A percentile compares a stretch with the other conserved stretches of the same genome.
Evolutionary conservation across 1,284 basidiomycete genomes (phyloP).

Genomic region (Bondarzewia mesenterica): DNA sequence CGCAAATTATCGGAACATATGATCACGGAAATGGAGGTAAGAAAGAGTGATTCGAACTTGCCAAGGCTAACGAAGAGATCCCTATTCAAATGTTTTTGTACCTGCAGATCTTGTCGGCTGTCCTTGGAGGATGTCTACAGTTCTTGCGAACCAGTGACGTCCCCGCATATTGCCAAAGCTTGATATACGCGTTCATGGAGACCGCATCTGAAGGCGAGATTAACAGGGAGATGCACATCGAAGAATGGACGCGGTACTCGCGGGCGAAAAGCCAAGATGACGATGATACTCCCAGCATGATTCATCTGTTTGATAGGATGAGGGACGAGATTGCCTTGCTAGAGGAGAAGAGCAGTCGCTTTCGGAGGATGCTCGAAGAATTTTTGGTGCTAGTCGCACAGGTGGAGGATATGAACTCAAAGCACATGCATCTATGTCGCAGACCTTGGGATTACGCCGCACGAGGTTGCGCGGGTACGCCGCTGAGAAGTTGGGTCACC

Average conservation of each 20-base stretch:
- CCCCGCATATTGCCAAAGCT: constrained; percentile 2
- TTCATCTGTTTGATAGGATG: constrained; percentile 9
- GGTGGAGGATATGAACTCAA: constrained; percentile 2
- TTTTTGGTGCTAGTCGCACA: constrained; percentile 5
- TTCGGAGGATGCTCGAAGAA: constrained; percentile 9
- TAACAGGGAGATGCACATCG: constrained; percentile 8
- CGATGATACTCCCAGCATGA: constrained; percentile 7
- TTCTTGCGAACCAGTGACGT: constrained; percentile 8
- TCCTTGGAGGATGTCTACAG: constrained; percentile 9
- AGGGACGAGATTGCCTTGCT: constrained; percentile 9
- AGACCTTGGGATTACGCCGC: too few species aligned
- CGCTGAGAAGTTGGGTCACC: not conserved
- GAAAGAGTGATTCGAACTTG: too few species aligned
- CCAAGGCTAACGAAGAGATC: too few species aligned
- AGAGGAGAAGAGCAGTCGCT: constrained; percentile 6
- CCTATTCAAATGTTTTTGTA: too few species aligned
- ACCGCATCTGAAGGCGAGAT: constrained; percentile 10
- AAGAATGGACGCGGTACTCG: constrained; percentile 8
- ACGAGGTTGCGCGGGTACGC: not conserved
- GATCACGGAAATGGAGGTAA: constrained; percentile 11
- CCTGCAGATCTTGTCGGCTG: constrained; percentile 8
- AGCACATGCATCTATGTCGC: too few species aligned
- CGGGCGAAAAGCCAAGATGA: not conserved
- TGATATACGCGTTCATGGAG: constrained; percentile 9
- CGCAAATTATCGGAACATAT: constrained; percentile 9